Percentiles rank a stretch among this genome's conserved stretches.
These are phyloP conservation scores for Atkinsonella texensis DNA, from an alignment of 2,329 filamentous ascomycete species.

Conservation along the genomic window DNA sequence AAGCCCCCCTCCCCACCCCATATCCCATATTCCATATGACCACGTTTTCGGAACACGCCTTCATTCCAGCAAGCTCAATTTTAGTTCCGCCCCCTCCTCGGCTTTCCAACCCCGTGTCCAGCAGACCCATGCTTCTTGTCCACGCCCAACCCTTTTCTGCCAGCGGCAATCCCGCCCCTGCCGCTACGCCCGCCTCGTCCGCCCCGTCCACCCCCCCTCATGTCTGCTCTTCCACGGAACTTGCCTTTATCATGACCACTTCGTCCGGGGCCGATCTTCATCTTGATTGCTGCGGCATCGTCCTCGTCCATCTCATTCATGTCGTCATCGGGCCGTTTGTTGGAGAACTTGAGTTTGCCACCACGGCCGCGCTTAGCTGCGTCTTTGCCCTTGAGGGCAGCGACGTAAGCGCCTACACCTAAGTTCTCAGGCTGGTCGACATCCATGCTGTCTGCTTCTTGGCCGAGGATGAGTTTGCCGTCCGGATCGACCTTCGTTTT, in stretches of 20 bases:
- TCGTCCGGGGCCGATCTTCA: conserved; percentile 29
- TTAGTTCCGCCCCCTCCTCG: conserved; percentile 14
- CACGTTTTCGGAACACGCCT: background rate
- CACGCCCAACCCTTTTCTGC: conserved; percentile 37
- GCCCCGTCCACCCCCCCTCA: conserved; percentile 19
- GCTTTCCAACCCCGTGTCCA: conserved; percentile 29
- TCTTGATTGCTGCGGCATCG: conserved; percentile 40
- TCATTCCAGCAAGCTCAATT: background rate
- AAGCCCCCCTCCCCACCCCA: too few relatives aligned
- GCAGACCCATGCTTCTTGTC: conserved; percentile 33
- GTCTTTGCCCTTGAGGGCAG: conserved; percentile 56
- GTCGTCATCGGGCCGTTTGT: conserved; percentile 38
- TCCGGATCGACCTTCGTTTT: conserved; percentile 63
- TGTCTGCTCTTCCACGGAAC: conserved; percentile 19
- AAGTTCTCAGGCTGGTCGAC: conserved; percentile 50
- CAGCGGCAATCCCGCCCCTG: conserved; percentile 33
- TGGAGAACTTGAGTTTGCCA: conserved; percentile 61
- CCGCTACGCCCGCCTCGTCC: conserved; percentile 30
- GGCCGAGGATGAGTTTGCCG: conserved; percentile 67
- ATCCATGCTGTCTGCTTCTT: conserved; percentile 46
- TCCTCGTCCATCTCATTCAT: conserved; percentile 42
- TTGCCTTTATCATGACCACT: conserved; percentile 15
- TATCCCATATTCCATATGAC: background rate
- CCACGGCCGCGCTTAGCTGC: conserved; percentile 51
- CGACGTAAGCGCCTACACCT: conserved; percentile 57